Base-by-base conservation (phyloP, 768 basidiomycete genomes). In the Mycena albidolilacea region DNA sequence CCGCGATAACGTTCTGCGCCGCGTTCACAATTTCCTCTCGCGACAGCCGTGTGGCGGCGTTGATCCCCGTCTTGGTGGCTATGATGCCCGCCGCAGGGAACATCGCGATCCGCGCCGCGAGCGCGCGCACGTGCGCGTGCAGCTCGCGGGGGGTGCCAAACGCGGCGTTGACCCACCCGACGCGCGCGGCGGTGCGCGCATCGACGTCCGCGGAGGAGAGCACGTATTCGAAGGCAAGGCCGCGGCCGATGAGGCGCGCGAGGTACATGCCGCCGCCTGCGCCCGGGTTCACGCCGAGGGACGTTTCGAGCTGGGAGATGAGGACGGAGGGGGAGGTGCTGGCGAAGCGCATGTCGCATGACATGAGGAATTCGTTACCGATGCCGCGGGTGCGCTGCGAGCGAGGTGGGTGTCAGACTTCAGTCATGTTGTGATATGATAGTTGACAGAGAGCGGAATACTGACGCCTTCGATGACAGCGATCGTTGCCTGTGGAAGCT, bases 261-360 rank as follows among this genome's bases (percentile, higher is more conserved):
- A 71, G 70, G 64, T 67, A 71, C 64, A 71, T 66, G 0, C 5
- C 64, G 37, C 70, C 70, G 30, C 64, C 70, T 4, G 64, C 46
- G n/a, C 70, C 70, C 15, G 70, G 70, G 59, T 66, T 71, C 37
- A 37, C 46, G 14, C 70, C 70, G n/a, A 71, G 37, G 46, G 70
- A 66, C n/a, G 35, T 41, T 38, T 71, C 64, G 39, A 67, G 46
- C 50, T 71, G 70, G 7, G 55, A 5, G 19, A 71, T 35, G 37
- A 65, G 43, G 9, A 71, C 70, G 46, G 46, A 48, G 23, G 70
- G 70, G 70, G 3, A 48, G 35, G 64, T 62, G 59, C n/a, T 50
- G 3, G 70, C 64, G 59, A 71, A 66, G 46, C 68, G 30, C 30
- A 30, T 30, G 30, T 30, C 30, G 30, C 30, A 30, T 30, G 30